phyloP scores from a whole-genome alignment of 2,329 filamentous ascomycete genomes.

The Stachybotrys chlorohalonatus region DNA sequence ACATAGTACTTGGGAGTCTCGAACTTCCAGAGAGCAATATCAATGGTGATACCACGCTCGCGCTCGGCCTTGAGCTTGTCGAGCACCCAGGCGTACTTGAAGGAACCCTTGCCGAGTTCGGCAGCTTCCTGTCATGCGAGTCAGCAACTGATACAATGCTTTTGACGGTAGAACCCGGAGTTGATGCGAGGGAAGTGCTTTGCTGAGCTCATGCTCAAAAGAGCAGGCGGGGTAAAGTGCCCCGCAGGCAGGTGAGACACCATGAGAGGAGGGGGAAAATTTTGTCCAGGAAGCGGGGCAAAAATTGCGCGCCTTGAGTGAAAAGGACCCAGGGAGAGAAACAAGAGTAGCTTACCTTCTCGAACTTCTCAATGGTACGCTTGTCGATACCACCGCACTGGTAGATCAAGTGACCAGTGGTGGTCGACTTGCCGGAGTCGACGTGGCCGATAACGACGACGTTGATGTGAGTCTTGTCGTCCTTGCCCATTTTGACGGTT shows the following conservation, averaged over 20 bases:
- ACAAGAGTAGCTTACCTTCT: constrained; percentile 67
- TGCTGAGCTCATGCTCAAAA: too few species aligned
- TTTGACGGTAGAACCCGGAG: neutral
- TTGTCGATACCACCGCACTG: constrained; percentile 99
- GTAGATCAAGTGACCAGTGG: constrained; percentile 96
- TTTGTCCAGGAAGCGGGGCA: constrained; percentile 2
- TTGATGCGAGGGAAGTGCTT: neutral
- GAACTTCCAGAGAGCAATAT: constrained; percentile 99
- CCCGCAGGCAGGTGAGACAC: constrained; percentile 4
- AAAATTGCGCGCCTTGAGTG: neutral
- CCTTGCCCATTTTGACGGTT: constrained; percentile 56
- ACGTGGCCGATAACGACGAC: constrained; percentile 99
- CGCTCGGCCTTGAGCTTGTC: constrained; percentile 99
- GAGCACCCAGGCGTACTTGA: constrained; percentile 99
- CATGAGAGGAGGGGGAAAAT: constrained; percentile 9
- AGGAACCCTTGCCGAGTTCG: constrained; percentile 99
- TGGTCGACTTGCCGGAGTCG: constrained; percentile 99
- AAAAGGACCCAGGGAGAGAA: constrained; percentile 1
- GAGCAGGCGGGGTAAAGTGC: constrained; percentile 9
- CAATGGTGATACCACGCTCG: constrained; percentile 99
- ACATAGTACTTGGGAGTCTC: constrained; percentile 97
- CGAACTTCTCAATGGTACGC: constrained; percentile 99
- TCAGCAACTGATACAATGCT: neutral
- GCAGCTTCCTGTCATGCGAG: constrained; percentile 69
- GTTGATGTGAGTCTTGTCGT: constrained; percentile 94